phyloP scores from a whole-genome alignment of 116 monocot species.

The Iris pallida region DNA sequence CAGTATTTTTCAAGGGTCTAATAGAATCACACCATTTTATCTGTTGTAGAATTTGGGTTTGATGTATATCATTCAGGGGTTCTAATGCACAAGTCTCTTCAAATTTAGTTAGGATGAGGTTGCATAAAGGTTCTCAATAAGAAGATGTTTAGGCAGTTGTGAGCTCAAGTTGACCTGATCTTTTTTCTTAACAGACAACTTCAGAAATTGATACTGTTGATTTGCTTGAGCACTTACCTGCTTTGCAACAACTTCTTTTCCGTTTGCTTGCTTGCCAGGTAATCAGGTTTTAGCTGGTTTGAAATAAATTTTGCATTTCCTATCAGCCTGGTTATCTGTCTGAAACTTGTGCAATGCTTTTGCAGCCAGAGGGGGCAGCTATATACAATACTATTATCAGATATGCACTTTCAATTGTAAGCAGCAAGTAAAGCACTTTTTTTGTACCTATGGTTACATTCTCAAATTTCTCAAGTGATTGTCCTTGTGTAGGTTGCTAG shows the following conservation, averaged over 20 bases:
- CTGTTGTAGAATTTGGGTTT: too few species aligned
- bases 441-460: background rate
- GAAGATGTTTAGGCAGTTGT: too few species aligned
- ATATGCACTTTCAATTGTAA: constrained; percentile 72
- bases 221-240: constrained; percentile 79
- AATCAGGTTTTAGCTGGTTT: background rate
- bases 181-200: constrained; percentile 27
- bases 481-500: constrained; percentile 33
- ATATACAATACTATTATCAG: constrained; percentile 42
- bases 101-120: too few species aligned
- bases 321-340: background rate
- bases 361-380: constrained; percentile 71
- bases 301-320: background rate
- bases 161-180: too few species aligned
- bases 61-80: too few species aligned
- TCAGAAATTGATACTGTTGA: constrained; percentile 43
- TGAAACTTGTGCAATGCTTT: constrained; percentile 7
- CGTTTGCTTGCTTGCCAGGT: constrained; percentile 71
- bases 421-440: constrained; percentile 8
- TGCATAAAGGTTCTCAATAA: too few species aligned
- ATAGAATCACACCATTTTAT: too few species aligned
- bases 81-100: too few species aligned
- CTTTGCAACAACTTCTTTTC: constrained; percentile 81
- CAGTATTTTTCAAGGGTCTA: background rate
- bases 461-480: background rate